These are phyloP conservation scores for Colletotrichum sojae DNA, from an alignment of 2,329 filamentous ascomycete species.

Conservation along the genomic window DNA sequence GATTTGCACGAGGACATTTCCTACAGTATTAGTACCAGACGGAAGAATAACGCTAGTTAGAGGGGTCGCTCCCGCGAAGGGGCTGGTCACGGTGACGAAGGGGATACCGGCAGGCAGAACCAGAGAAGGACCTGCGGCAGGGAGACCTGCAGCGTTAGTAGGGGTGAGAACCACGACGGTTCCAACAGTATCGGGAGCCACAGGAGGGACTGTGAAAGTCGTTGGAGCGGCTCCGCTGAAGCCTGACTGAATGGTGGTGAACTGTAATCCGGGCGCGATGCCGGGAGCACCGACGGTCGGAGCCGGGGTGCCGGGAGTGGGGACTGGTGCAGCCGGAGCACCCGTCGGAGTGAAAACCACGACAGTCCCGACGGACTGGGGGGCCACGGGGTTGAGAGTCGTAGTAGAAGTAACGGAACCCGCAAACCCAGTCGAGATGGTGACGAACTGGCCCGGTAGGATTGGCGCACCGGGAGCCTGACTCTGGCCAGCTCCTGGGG, in stretches of 20 bases:
- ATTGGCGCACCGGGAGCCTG: neutral
- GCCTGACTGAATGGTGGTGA: constrained; percentile 33
- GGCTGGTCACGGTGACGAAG: constrained; percentile 14
- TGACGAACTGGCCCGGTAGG: constrained; percentile 1
- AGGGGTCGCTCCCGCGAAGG: constrained; percentile 1
- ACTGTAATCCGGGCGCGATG: neutral
- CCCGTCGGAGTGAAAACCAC: neutral
- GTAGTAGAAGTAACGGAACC: neutral
- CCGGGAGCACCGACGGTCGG: neutral
- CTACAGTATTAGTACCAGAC: constrained; percentile 17
- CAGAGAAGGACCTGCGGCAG: neutral
- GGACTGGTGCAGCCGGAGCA: neutral
- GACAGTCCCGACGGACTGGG: constrained; percentile 2
- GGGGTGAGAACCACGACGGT: constrained; percentile 35
- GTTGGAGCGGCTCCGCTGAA: constrained; percentile 26
- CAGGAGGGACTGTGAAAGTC: constrained; percentile 33
- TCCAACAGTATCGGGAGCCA: neutral
- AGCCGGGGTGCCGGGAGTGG: neutral
- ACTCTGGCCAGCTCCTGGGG: constrained; percentile 7
- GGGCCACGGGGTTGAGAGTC: neutral
- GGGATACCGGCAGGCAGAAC: constrained; percentile 13
- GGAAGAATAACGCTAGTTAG: constrained; percentile 18
- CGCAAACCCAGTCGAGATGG: neutral
- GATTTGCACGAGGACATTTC: constrained; percentile 30
- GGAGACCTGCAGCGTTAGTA: constrained; percentile 24